Evolutionary conservation across 148 eudicot genomes (phyloP).

Genomic region (Cornus florida): DNA sequence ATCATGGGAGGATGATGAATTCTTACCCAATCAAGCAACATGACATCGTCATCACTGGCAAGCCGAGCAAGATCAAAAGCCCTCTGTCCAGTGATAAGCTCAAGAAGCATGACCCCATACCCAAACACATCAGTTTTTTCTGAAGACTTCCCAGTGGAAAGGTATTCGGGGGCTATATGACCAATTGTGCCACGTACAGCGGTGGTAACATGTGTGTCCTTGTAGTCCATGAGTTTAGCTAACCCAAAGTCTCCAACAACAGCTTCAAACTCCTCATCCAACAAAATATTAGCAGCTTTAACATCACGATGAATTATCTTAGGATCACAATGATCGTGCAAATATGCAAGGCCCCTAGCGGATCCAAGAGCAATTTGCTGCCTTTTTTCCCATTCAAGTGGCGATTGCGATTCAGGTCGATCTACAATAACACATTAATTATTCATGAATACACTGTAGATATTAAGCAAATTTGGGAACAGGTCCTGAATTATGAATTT

Average conservation of each 20-base stretch:
- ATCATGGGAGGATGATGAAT: conserved; percentile 11
- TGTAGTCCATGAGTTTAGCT: conserved; percentile 64
- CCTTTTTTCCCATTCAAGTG: conserved; percentile 59
- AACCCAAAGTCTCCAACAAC: conserved; percentile 68
- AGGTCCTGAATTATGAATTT: not conserved
- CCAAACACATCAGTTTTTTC: conserved; percentile 71
- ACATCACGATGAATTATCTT: conserved; percentile 71
- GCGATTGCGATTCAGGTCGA: conserved; percentile 38
- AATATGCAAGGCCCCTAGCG: conserved; percentile 61
- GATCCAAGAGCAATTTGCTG: conserved; percentile 56
- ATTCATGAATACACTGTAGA: conserved; percentile 2
- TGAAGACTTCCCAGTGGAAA: conserved; percentile 57
- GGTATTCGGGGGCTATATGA: conserved; percentile 68
- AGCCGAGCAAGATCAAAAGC: conserved; percentile 67
- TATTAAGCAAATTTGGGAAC: conserved; percentile 6
- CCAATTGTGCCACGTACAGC: conserved; percentile 66
- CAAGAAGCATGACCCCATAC: conserved; percentile 69
- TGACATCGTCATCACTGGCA: conserved; percentile 58
- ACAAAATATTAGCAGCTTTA: conserved; percentile 65
- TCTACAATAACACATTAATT: conserved; percentile 30
- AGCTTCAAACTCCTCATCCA: conserved; percentile 73
- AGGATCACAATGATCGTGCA: conserved; percentile 62
- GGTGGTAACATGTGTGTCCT: conserved; percentile 66
- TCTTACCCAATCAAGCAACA: conserved; percentile 65
- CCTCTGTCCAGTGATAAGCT: conserved; percentile 64